Evolutionary conservation across 768 basidiomycete genomes (phyloP).

Genomic region (Suillus placidus): DNA sequence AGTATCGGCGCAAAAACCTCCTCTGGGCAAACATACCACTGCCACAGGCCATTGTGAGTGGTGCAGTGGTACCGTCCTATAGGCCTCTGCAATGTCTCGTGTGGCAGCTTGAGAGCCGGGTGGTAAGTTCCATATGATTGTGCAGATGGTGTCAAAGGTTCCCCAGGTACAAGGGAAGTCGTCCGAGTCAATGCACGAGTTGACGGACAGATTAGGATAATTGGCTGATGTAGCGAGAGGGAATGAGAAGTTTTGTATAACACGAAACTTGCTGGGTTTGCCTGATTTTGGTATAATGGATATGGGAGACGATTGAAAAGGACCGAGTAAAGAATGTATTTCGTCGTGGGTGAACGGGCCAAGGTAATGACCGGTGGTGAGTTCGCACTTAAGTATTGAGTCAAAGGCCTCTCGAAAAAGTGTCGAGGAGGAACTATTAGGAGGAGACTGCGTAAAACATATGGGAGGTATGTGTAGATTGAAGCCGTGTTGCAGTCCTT

Average conservation of each 20-base stretch:
- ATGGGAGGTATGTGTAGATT: slow-evolving; percentile 36
- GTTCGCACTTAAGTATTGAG: slow-evolving; percentile 14
- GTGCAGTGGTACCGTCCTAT: slow-evolving; percentile 31
- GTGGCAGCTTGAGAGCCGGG: slow-evolving; percentile 32
- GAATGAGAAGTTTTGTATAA: too few relatives aligned
- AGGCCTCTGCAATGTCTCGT: slow-evolving; percentile 38
- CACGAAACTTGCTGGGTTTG: too few relatives aligned
- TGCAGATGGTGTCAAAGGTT: slow-evolving; percentile 27
- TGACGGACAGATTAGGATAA: slow-evolving; percentile 39
- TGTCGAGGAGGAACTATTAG: slow-evolving; percentile 34
- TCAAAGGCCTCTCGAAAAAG: slow-evolving; percentile 13
- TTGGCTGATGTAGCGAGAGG: background rate
- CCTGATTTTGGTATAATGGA: slow-evolving; percentile 10
- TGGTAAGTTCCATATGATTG: slow-evolving; percentile 28
- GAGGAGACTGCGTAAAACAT: slow-evolving; percentile 30
- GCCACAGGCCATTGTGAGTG: slow-evolving; percentile 31
- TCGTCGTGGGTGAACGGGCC: slow-evolving; percentile 8
- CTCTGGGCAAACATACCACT: slow-evolving; percentile 22
- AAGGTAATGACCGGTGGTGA: slow-evolving; percentile 29
- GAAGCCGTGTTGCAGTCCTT: slow-evolving; percentile 35
- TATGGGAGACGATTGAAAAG: slow-evolving; percentile 20
- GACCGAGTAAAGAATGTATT: slow-evolving; percentile 9
- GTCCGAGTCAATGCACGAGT: slow-evolving; percentile 34
- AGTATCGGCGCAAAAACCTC: slow-evolving; percentile 16
- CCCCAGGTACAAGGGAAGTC: slow-evolving; percentile 48